These are phyloP conservation scores for Drosera spatulata DNA, from an alignment of 179 eudicot species.

Conservation along the genomic window DNA sequence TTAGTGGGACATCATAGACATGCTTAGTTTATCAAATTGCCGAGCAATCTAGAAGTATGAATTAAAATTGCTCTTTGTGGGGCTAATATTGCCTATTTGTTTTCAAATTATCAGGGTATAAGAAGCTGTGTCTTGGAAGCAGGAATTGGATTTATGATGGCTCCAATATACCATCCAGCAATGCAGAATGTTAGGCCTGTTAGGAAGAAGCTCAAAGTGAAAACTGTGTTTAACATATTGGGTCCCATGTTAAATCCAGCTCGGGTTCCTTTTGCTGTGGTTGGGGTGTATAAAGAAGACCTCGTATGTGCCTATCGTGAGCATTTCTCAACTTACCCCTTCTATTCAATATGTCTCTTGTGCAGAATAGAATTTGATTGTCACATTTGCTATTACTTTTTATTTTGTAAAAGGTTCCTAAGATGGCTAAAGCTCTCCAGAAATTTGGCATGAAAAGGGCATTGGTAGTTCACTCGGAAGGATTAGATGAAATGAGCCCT, in stretches of 20 bases:
- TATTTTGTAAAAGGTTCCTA: slow-evolving; percentile 34
- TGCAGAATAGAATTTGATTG: no score
- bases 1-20: no score
- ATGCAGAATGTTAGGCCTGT: slow-evolving; percentile 90
- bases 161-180: slow-evolving; percentile 89
- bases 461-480: slow-evolving; percentile 86
- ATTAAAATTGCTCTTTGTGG: no score
- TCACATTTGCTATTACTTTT: not conserved
- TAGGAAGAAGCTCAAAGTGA: slow-evolving; percentile 74
- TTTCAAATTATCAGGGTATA: slow-evolving; percentile 41
- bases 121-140: slow-evolving; percentile 61
- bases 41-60: no score
- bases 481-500: slow-evolving; percentile 94
- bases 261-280: slow-evolving; percentile 83
- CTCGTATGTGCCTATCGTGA: slow-evolving; percentile 31
- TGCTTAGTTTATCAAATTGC: no score
- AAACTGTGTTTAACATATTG: slow-evolving; percentile 87
- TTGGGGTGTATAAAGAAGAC: slow-evolving; percentile 87
- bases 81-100: not conserved
- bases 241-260: slow-evolving; percentile 99
- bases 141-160: slow-evolving; percentile 97
- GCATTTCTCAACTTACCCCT: not conserved
- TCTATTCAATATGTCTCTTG: not conserved
- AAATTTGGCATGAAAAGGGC: slow-evolving; percentile 95
- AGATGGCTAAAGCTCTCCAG: slow-evolving; percentile 94